Evolutionary conservation across 805 yeast genomes (phyloP).

Genomic region (Suhomyces prunicola): DNA sequence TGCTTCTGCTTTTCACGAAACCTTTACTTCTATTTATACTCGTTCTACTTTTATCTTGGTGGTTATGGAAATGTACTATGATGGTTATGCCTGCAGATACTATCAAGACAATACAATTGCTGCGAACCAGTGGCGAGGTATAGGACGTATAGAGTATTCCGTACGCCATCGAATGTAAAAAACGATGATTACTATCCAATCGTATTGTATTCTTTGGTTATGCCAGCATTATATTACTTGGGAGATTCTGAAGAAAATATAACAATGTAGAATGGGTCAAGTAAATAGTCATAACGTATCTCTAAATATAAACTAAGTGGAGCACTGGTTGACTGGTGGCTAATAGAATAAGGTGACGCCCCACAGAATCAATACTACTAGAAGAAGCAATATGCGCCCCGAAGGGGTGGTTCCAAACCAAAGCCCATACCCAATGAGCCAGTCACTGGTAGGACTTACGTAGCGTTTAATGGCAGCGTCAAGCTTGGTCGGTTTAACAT

Average conservation of each 20-base stretch:
- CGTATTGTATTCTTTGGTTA: too few relatives aligned
- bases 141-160: not conserved
- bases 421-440: constrained; percentile 30
- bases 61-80: not conserved
- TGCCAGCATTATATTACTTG: too few relatives aligned
- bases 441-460: constrained; percentile 28
- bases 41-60: not conserved
- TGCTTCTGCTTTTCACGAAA: not conserved
- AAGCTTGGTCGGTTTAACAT: constrained; percentile 31
- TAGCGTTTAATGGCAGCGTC: constrained; percentile 26
- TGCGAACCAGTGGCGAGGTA: not conserved
- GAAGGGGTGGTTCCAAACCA: constrained; percentile 32
- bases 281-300: too few relatives aligned
- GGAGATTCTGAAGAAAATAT: too few relatives aligned
- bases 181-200: not conserved
- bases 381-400: constrained; percentile 29
- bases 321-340: not conserved
- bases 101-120: not conserved
- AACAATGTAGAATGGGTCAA: too few relatives aligned
- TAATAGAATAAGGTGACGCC: not conserved
- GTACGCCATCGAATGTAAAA: too few relatives aligned
- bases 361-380: constrained; percentile 11
- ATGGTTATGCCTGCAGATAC: not conserved
- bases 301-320: too few relatives aligned
- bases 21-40: not conserved